Conservation (phyloP, 2,329 filamentous ascomycete genomes). For the Ascosphaera apis region DNA sequence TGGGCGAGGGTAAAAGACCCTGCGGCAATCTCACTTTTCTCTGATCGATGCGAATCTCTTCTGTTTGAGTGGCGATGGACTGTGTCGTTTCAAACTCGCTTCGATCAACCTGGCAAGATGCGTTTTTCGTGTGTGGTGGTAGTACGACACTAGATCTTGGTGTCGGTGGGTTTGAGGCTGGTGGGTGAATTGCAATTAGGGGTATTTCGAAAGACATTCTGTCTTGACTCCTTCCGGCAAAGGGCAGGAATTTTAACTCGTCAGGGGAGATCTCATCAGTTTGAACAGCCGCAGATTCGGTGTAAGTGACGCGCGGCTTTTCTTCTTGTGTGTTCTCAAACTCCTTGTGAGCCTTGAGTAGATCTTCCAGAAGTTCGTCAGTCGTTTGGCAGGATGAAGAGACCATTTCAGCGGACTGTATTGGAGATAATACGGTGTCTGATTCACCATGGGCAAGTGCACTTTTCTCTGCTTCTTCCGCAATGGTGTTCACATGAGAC, state of each 20-base stretch:
- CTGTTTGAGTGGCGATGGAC: slow-evolving; percentile 55
- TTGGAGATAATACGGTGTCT: too few species aligned
- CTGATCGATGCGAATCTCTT: slow-evolving; percentile 68
- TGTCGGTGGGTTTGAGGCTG: slow-evolving; percentile 59
- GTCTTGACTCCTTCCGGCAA: too few species aligned
- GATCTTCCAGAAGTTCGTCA: slow-evolving; percentile 15
- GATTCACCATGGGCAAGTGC: too few species aligned
- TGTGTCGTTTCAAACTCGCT: slow-evolving; percentile 23
- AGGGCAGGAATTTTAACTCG: too few species aligned
- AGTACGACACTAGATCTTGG: slow-evolving; percentile 52
- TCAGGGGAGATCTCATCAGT: slow-evolving; percentile 15
- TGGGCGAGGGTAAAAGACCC: slow-evolving; percentile 57
- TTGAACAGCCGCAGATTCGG: slow-evolving; percentile 10
- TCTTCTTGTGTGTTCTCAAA: slow-evolving; percentile 10
- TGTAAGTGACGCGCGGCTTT: slow-evolving; percentile 4
- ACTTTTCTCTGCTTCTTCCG: too few species aligned
- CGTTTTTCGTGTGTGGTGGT: slow-evolving; percentile 59
- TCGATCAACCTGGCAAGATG: slow-evolving; percentile 54
- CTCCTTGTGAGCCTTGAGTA: too few species aligned
- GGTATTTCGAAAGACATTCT: too few species aligned
- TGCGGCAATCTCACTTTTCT: slow-evolving; percentile 50
- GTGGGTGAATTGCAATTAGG: slow-evolving; percentile 77
- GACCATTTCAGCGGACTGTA: slow-evolving; percentile 14
- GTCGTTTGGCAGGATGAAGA: slow-evolving; percentile 22
- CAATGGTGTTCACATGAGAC: too few species aligned